Percentiles rank a stretch among this genome's conserved stretches.
These are phyloP conservation scores for Gracilaria vermiculophylla DNA, from an alignment of 23 red algal species.

Conservation along the genomic window DNA sequence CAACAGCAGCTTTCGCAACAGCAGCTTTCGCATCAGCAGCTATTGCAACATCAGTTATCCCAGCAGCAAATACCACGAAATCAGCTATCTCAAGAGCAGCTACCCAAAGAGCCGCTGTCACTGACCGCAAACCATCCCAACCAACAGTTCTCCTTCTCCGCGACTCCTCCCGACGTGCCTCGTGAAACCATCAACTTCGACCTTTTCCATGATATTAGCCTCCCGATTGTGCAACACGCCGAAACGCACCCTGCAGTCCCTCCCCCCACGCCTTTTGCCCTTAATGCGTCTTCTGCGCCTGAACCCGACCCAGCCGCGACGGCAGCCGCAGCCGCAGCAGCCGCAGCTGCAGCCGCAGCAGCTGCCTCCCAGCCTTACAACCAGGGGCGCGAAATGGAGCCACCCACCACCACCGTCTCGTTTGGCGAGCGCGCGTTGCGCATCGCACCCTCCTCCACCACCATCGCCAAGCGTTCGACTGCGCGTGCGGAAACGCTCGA, in stretches of 20 bases:
- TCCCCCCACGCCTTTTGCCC: too few relatives aligned
- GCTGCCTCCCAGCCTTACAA: slow-evolving; percentile 11
- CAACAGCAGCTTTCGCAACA: background rate
- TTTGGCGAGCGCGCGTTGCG: background rate
- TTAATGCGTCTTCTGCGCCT: too few relatives aligned
- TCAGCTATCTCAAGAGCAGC: too few relatives aligned
- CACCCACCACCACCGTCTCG: background rate
- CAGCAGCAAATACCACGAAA: background rate
- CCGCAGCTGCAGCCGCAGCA: slow-evolving; percentile 14
- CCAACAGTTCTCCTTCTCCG: background rate
- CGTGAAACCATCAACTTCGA: slow-evolving; percentile 41
- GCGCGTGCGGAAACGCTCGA: slow-evolving; percentile 1
- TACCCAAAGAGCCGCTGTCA: background rate
- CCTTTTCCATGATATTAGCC: slow-evolving; percentile 42
- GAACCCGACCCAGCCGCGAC: slow-evolving; percentile 19
- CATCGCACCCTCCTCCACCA: background rate
- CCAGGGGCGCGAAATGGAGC: background rate
- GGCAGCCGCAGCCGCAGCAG: slow-evolving; percentile 6
- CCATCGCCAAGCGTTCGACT: slow-evolving; percentile 19
- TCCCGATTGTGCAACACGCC: slow-evolving; percentile 16
- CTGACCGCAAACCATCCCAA: too few relatives aligned
- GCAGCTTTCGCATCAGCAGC: background rate
- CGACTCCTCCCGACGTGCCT: background rate
- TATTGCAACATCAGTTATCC: background rate
- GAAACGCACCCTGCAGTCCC: too few relatives aligned